Base-by-base conservation (phyloP, 306 rosid genomes). In the Morella rubra region DNA sequence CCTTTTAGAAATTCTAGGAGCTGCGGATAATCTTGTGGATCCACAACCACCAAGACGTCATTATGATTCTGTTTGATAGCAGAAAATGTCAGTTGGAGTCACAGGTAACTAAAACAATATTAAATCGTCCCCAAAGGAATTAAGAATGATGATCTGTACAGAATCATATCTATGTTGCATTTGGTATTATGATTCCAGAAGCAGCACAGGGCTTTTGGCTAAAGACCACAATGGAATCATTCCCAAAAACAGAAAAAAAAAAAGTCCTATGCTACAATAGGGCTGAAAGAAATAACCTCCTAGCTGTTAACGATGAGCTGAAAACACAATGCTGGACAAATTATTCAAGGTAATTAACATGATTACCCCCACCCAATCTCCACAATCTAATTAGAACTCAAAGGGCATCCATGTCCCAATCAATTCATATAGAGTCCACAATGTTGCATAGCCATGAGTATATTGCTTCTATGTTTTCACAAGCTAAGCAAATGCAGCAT, bases 11-110 rank as follows among this genome's bases (percentile, higher is more conserved):
- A 95, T 24, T 92, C 93, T 68, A 90, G 73, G 44, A 95, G 88
- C 27, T 81, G 88, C 40, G 92, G 90, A 84, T 90, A 95, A 71
- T 95, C 97, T 82, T 90, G 87, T 67, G 97, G 86, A 82, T 92
- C 98, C 76, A 95, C 98, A 37, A 95, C 93, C 70, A 95, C 96
- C 81, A 95, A 77, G 65, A 95, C 98, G 77, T 92, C 97, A 79
- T 87, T 89, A 87, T 95, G 96, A 73, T 95, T 95, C 96, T 95
- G 96, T 58, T 73, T 74, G 56, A 65, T 9, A 86, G 72, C 32
- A 79, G 80, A 66, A 49, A 12, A 79, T 47, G 56, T 58, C 46
- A 64, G 69, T 40, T 73, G 41, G 27, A 44, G 51, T 41, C 61
- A 41, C 49, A 78, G 73, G 83, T 18, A 71, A 14, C 27, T 20